Conservation (phyloP, 2,329 filamentous ascomycete genomes). For the Hawksworthiomyces lignivorus region DNA sequence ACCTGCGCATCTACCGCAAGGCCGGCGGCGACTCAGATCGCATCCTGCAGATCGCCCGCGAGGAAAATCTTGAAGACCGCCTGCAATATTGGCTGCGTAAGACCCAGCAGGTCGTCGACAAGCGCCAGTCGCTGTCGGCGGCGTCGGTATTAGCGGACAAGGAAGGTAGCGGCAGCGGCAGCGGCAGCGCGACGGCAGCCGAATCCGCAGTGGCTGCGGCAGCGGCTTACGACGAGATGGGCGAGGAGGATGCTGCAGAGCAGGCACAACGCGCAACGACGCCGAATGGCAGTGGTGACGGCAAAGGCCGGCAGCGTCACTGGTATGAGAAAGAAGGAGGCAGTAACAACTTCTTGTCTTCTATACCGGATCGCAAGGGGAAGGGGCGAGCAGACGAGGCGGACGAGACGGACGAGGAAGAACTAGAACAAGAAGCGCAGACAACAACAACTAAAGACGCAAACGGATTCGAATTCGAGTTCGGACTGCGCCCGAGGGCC, state of each 20-base stretch:
- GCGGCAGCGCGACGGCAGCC: no score
- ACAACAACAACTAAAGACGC: not conserved
- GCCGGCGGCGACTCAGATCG: constrained; percentile 52
- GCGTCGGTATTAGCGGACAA: no score
- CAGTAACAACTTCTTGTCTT: not conserved
- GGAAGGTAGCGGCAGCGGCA: constrained; percentile 1
- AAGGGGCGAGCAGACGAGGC: constrained; percentile 6
- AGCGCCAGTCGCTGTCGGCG: constrained; percentile 8
- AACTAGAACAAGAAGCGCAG: constrained; percentile 4
- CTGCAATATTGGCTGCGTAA: constrained; percentile 52
- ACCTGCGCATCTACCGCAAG: constrained; percentile 49
- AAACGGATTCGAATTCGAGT: constrained; percentile 5
- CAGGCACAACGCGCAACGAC: no score
- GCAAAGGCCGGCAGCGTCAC: constrained; percentile 12
- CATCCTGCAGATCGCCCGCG: constrained; percentile 53
- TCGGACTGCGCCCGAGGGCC: constrained; percentile 38
- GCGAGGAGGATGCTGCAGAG: no score
- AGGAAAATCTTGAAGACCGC: constrained; percentile 51
- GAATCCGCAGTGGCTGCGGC: no score
- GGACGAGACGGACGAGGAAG: not conserved
- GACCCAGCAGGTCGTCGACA: constrained; percentile 31
- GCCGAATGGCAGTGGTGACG: no score
- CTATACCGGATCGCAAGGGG: constrained; percentile 10
- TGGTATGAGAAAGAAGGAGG: not conserved
- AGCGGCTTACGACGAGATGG: no score